Evolutionary conservation across 1,284 basidiomycete genomes (phyloP).

Genomic region (Ustilago crameri): DNA sequence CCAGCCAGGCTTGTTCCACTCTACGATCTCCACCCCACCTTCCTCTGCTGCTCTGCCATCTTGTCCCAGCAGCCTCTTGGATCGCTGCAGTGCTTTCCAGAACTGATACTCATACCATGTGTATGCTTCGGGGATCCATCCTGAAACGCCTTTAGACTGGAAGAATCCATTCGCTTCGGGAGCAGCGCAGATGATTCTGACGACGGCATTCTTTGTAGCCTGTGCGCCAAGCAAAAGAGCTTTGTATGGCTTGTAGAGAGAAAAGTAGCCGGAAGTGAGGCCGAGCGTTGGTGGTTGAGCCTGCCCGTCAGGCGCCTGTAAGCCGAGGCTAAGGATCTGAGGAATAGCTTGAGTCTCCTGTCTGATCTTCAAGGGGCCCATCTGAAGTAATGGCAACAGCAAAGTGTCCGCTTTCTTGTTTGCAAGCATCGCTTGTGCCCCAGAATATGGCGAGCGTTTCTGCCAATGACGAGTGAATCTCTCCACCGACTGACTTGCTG

Average conservation of each 20-base stretch:
- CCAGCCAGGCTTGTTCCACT: conserved; percentile 93
- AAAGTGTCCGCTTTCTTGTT: conserved; percentile 32
- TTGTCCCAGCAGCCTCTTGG: conserved; percentile 68
- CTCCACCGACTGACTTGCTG: conserved; percentile 29
- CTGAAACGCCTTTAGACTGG: conserved; percentile 85
- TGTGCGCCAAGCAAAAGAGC: conserved; percentile 42
- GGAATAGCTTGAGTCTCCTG: conserved; percentile 68
- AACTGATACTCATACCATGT: conserved; percentile 87
- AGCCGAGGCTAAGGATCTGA: conserved; percentile 30
- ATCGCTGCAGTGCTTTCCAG: conserved; percentile 73
- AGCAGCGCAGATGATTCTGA: conserved; percentile 80
- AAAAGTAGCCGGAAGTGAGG: conserved; percentile 92
- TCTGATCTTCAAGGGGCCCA: conserved; percentile 67
- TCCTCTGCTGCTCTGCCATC: conserved; percentile 19
- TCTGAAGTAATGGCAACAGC: conserved; percentile 69
- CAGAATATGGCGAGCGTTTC: not conserved
- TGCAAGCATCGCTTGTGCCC: not conserved
- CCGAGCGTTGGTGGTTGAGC: conserved; percentile 33
- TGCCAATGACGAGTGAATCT: conserved; percentile 52
- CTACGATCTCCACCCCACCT: conserved; percentile 76
- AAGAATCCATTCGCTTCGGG: conserved; percentile 92
- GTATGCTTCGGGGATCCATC: conserved; percentile 94
- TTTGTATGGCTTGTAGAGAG: conserved; percentile 80
- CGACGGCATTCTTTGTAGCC: conserved; percentile 38
- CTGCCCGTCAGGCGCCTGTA: not conserved